A percentile compares a stretch with the other conserved stretches of the same genome.
Evolutionary conservation across 345 rosid genomes (phyloP).

Genomic region (Salix suchowensis): DNA sequence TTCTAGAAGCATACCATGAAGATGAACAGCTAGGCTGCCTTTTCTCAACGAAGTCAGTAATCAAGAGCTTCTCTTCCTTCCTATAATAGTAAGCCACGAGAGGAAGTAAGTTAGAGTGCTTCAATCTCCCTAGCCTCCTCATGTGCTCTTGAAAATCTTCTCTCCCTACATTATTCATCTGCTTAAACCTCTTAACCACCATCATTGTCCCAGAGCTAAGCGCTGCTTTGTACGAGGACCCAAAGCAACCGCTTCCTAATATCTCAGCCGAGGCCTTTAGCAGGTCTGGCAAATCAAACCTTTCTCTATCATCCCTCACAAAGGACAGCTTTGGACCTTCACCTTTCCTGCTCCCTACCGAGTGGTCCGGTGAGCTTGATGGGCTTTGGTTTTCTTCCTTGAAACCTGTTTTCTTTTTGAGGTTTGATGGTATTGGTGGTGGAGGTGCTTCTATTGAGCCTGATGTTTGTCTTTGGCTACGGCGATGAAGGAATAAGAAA

Average conservation of each 20-base stretch:
- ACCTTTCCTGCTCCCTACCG: conserved; percentile 25
- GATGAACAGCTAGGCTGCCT: conserved; percentile 79
- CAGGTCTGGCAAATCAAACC: conserved; percentile 71
- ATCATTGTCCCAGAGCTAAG: conserved; percentile 37
- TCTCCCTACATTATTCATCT: conserved; percentile 70
- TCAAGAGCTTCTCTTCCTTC: conserved; percentile 84
- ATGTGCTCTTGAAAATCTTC: conserved; percentile 87
- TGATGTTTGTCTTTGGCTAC: conserved; percentile 7
- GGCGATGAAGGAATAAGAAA: conserved; percentile 11
- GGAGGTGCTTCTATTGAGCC: conserved; percentile 37
- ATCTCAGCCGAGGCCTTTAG: conserved; percentile 87
- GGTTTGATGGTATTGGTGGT: conserved; percentile 33
- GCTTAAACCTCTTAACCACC: conserved; percentile 88
- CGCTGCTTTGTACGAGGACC: conserved; percentile 72
- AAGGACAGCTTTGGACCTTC: conserved; percentile 46
- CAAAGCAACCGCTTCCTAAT: conserved; percentile 79
- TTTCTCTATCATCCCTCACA: conserved; percentile 60
- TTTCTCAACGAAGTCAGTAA: conserved; percentile 43
- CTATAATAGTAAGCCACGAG: conserved; percentile 79
- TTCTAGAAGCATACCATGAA: conserved; percentile 55
- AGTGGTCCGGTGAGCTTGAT: conserved; percentile 20
- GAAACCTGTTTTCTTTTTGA: conserved; percentile 36
- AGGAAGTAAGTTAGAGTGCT: conserved; percentile 66
- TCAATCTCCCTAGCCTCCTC: conserved; percentile 70
- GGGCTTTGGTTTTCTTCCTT: conserved; percentile 20